Base-by-base conservation (phyloP, 2,329 filamentous ascomycete species). In the Sclerotinia sclerotiorum region DNA sequence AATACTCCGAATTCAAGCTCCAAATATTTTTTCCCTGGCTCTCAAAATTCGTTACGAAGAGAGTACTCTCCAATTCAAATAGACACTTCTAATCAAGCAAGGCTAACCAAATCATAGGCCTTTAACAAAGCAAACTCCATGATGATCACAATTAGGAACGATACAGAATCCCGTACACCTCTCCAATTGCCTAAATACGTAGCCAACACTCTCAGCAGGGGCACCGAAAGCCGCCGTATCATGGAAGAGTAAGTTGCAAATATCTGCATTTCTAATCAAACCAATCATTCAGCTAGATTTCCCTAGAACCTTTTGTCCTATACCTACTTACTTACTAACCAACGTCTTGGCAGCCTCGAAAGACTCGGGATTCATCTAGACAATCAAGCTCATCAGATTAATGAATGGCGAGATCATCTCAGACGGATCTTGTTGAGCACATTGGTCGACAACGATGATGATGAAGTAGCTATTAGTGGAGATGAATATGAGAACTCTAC, bases 401-500 rank as follows among this genome's bases (percentile, higher is more conserved):
- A 91, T 58, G 84, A 89, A 60, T 96, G 91, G 92, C 87, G 93
- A 54, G 84, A 90, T 68, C 83, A 87, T 54, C 88, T 94, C 69
- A 84, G 92, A 24, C 84, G 90, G 66, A 85, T 94, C 27, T 83
- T 97, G 13, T 80, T 91, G 15, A 85, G 88, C 70, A 88, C 92
- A 0, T 83, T 98, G 1, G 87, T 98, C 24, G 95, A 98, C 73
- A 88, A 95, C 75, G 93, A 95, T 75, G 93, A 97, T 52, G 87
- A 88, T 21, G 82, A 81, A n/a, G 79, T 85, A 13, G 92, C 97
- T 69, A 85, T 88, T 2, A 94, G 93, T 15, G 95, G 95, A 32
- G 90, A 97, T 69, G 95, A 98, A 77, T 95, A 97, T 71, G 91
- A 93, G 73, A 87, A 91, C 44, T 97, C 94, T 0, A 92, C 93